These are phyloP conservation scores for Trametes maxima DNA, from an alignment of 768 basidiomycete species.

Conservation along the genomic window DNA sequence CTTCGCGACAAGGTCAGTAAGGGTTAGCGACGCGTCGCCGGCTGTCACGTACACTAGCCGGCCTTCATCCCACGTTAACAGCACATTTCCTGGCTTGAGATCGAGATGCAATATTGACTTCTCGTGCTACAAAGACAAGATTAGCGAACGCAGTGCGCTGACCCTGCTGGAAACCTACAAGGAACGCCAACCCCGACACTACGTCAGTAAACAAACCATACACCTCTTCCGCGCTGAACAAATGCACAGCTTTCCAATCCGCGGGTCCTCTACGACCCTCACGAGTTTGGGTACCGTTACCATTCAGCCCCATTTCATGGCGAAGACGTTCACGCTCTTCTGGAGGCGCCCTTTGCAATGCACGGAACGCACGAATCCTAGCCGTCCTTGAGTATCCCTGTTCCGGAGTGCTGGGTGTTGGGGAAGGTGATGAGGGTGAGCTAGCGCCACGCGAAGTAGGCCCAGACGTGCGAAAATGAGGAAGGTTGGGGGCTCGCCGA, in stretches of 20 bases:
- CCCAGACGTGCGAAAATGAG: conserved; percentile 42
- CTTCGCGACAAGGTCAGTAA: conserved; percentile 39
- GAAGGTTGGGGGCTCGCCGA: conserved; percentile 41
- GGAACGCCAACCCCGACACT: conserved; percentile 81
- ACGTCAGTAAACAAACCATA: conserved; percentile 81
- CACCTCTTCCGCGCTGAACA: conserved; percentile 85
- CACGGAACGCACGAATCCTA: conserved; percentile 75
- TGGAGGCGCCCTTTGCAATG: conserved; percentile 63
- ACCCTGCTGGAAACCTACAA: conserved; percentile 47
- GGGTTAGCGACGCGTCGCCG: neutral
- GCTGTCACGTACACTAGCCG: conserved; percentile 62
- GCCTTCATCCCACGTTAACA: conserved; percentile 90
- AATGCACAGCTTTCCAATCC: conserved; percentile 75
- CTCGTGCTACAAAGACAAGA: conserved; percentile 56
- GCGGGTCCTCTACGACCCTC: conserved; percentile 4
- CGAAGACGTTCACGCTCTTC: conserved; percentile 64
- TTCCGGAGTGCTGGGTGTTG: conserved; percentile 33
- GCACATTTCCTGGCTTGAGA: conserved; percentile 91
- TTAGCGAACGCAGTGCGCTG: neutral
- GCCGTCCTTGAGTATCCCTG: conserved; percentile 55
- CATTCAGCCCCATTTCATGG: conserved; percentile 47
- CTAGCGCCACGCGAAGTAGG: conserved; percentile 40
- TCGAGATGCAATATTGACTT: conserved; percentile 90
- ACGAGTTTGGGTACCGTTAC: conserved; percentile 3
- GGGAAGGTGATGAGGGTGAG: conserved; percentile 23